These are phyloP conservation scores for Coemansia sp. DNA, from an alignment of 192 early-diverging fungal species.

Conservation along the genomic window DNA sequence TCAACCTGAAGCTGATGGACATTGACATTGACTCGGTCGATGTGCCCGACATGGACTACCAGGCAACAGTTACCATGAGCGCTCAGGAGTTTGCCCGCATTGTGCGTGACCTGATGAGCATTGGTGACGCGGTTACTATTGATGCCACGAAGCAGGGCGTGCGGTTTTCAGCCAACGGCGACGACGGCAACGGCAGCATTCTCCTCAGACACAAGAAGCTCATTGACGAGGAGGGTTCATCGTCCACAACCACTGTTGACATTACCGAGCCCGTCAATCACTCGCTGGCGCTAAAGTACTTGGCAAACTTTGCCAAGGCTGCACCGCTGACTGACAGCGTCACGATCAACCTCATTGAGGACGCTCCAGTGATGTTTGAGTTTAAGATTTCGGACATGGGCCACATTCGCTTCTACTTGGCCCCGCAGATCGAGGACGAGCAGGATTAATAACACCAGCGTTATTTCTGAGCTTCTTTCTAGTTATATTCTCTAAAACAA, in stretches of 20 bases:
- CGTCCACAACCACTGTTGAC: conserved; percentile 70
- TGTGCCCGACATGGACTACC: conserved; percentile 93
- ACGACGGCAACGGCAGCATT: conserved; percentile 82
- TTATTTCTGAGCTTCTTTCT: neutral
- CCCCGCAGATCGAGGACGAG: conserved; percentile 74
- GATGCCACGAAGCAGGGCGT: conserved; percentile 92
- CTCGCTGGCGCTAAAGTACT: conserved; percentile 92
- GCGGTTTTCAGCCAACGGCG: conserved; percentile 84
- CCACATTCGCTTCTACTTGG: conserved; percentile 93
- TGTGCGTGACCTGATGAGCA: conserved; percentile 76
- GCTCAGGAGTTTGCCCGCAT: conserved; percentile 89
- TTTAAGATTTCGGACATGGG: conserved; percentile 88
- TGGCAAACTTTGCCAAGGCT: conserved; percentile 93
- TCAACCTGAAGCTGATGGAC: conserved; percentile 97
- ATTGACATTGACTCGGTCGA: conserved; percentile 95
- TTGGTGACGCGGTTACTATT: conserved; percentile 89
- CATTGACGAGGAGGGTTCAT: conserved; percentile 66
- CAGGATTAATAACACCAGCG: conserved; percentile 32
- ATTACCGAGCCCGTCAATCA: conserved; percentile 77
- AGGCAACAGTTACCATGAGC: conserved; percentile 86
- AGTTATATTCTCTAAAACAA: neutral
- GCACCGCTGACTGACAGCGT: conserved; percentile 79
- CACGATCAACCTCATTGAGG: conserved; percentile 77
- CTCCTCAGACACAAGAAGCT: conserved; percentile 71
- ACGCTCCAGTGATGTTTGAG: conserved; percentile 91